Conservation (phyloP, 1,139 yeast species). For the Tardiomyces blankii region DNA sequence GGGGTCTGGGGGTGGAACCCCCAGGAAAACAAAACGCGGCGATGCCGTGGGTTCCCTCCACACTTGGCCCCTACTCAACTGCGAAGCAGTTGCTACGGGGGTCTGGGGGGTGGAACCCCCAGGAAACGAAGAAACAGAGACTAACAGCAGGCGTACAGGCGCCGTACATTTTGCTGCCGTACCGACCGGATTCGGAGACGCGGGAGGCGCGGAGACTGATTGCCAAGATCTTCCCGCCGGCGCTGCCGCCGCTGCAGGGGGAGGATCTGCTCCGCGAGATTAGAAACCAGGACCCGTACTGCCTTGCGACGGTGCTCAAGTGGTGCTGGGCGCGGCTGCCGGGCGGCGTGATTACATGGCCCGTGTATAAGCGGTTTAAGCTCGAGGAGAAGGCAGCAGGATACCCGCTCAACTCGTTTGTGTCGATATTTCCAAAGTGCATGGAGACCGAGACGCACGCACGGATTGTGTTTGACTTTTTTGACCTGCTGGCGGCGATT, state of each 20-base stretch:
- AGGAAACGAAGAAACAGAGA: no score
- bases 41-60: no score
- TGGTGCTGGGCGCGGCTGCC: constrained; percentile 80
- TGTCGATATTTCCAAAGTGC: constrained; percentile 75
- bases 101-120: no score
- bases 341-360: constrained; percentile 79
- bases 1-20: no score
- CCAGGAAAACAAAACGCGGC: no score
- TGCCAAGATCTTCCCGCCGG: constrained; percentile 16
- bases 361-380: constrained; percentile 61
- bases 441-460: constrained; percentile 80
- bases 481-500: constrained; percentile 68
- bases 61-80: no score
- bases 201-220: constrained; percentile 16
- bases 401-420: constrained; percentile 61
- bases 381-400: constrained; percentile 48
- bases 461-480: constrained; percentile 75
- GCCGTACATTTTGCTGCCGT: constrained; percentile 23
- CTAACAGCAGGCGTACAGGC: constrained; percentile 16
- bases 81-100: no score
- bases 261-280: constrained; percentile 19
- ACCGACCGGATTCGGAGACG: constrained; percentile 13
- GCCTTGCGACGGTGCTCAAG: constrained; percentile 61
- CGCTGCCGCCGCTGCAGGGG: constrained; percentile 16
- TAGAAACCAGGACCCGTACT: constrained; percentile 25